Evolutionary conservation across 1,284 basidiomycete genomes (phyloP).

Genomic region (Peniophora sp.): DNA sequence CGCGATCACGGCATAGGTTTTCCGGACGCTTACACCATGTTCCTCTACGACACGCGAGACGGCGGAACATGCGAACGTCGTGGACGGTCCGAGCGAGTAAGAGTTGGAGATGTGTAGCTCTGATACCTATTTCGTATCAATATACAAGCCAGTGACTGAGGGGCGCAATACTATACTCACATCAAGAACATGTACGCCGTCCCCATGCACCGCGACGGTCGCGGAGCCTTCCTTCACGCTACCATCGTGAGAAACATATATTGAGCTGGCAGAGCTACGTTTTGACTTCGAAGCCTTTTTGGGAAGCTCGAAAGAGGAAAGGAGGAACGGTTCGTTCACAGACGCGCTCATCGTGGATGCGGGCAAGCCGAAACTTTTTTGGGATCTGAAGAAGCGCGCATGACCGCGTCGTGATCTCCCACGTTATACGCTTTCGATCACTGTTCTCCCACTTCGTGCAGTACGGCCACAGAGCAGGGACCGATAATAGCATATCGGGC

Average conservation of each 20-base stretch:
- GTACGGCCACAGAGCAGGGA: no score
- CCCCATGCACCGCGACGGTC: slow-evolving; percentile 57
- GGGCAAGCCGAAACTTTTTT: no score
- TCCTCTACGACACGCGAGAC: slow-evolving; percentile 32
- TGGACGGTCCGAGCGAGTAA: slow-evolving; percentile 58
- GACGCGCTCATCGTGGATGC: slow-evolving; percentile 30
- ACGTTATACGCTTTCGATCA: no score
- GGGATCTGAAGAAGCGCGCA: no score
- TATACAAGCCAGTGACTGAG: background rate
- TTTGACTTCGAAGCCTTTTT: slow-evolving; percentile 10
- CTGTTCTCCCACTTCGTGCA: no score
- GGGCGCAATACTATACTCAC: slow-evolving; percentile 29
- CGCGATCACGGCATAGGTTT: slow-evolving; percentile 49
- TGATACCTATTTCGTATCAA: slow-evolving; percentile 38
- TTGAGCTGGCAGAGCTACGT: slow-evolving; percentile 5
- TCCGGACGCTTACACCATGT: slow-evolving; percentile 29
- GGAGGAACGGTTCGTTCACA: slow-evolving; percentile 53
- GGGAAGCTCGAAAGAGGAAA: slow-evolving; percentile 39
- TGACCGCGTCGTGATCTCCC: no score
- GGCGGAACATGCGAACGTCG: slow-evolving; percentile 51
- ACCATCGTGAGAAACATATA: background rate
- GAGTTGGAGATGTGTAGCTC: slow-evolving; percentile 59
- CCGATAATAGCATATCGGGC: no score
- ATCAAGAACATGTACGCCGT: slow-evolving; percentile 66
- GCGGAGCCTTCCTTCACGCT: slow-evolving; percentile 39